Conservation (phyloP, 768 basidiomycete species). For the Boletus coccyginus region DNA sequence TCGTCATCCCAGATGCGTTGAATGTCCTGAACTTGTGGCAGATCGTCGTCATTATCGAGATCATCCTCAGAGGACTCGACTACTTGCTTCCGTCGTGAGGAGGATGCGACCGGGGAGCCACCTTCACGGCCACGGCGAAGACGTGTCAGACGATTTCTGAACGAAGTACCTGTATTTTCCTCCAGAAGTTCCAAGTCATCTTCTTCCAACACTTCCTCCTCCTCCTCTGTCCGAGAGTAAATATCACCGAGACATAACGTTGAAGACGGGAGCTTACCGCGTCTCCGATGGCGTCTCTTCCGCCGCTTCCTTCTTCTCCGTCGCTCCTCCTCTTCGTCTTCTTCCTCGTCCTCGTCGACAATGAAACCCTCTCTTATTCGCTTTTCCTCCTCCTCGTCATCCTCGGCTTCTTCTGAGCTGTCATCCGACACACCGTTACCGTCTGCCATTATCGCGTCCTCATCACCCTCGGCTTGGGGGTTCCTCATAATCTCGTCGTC, state of each 20-base stretch:
- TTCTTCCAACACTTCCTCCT: constrained; percentile 78
- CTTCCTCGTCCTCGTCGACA: constrained; percentile 90
- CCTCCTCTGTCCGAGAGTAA: constrained; percentile 36
- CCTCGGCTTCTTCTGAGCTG: constrained; percentile 87
- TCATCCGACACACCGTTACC: constrained; percentile 57
- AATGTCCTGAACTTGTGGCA: constrained; percentile 54
- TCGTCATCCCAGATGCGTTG: constrained; percentile 83
- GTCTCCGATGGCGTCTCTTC: constrained; percentile 60
- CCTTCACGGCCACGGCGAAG: constrained; percentile 74
- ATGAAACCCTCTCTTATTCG: constrained; percentile 88
- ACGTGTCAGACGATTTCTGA: constrained; percentile 71
- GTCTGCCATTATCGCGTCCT: constrained; percentile 51
- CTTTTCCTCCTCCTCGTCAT: constrained; percentile 85
- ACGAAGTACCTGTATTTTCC: constrained; percentile 82
- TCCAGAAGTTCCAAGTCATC: constrained; percentile 79
- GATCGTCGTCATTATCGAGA: constrained; percentile 51
- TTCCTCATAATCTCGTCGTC: constrained; percentile 65
- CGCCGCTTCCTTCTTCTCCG: constrained; percentile 61
- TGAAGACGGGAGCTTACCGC: constrained; percentile 35
- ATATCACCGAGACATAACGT: constrained; percentile 4
- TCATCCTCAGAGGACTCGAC: constrained; percentile 81
- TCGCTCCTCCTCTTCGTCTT: constrained; percentile 63
- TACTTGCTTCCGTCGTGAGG: constrained; percentile 55
- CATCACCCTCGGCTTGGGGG: constrained; percentile 48
- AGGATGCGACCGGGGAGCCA: constrained; percentile 61